Evolutionary conservation across 2,329 filamentous ascomycete species (phyloP).

Genomic region (Cladobotryum mycophilum): DNA sequence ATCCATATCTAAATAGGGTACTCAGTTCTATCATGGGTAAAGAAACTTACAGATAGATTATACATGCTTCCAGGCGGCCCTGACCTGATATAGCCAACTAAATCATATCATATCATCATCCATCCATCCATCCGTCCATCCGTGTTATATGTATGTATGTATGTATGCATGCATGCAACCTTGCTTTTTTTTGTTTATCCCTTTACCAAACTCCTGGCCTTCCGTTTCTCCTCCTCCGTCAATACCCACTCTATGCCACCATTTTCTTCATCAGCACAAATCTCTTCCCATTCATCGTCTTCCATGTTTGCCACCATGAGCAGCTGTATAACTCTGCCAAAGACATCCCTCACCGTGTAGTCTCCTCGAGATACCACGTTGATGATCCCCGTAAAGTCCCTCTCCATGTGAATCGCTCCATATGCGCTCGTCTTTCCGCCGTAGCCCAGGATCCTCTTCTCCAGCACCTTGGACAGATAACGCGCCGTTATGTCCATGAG

Average conservation of each 20-base stretch:
- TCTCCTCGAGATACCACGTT: conserved; percentile 60
- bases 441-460: conserved; percentile 81
- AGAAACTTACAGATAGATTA: too few species aligned
- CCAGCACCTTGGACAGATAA: conserved; percentile 71
- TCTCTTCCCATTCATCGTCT: conserved; percentile 88
- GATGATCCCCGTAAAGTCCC: conserved; percentile 74
- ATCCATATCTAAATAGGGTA: too few species aligned
- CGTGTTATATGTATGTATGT: too few species aligned
- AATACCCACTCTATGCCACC: conserved; percentile 67
- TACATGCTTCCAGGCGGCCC: too few species aligned
- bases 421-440: conserved; percentile 73
- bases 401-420: conserved; percentile 75
- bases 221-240: conserved; percentile 65
- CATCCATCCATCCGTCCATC: too few species aligned
- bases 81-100: too few species aligned
- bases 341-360: conserved; percentile 72
- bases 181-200: conserved; percentile 12
- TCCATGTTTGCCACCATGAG: conserved; percentile 89
- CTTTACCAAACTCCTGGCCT: conserved; percentile 62
- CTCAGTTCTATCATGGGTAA: too few species aligned
- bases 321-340: conserved; percentile 71
- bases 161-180: too few species aligned
- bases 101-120: too few species aligned
- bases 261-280: conserved; percentile 45
- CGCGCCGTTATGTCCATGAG: conserved; percentile 67